Evolutionary conservation across 805 yeast species (phyloP).

Genomic region (Suhomyces xylopsoci): DNA sequence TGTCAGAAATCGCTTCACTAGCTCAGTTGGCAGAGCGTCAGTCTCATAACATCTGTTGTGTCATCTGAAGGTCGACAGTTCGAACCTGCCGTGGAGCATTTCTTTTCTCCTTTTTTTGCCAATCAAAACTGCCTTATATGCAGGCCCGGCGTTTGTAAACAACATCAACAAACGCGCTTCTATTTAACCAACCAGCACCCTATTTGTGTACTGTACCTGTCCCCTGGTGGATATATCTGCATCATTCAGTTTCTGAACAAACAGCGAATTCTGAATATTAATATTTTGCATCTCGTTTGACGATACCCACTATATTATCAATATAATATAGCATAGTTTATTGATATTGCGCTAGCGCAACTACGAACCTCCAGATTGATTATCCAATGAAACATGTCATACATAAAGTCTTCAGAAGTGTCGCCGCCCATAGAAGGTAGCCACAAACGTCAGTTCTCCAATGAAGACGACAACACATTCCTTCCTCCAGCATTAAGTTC

Average conservation of each 20-base stretch:
- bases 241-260: neutral
- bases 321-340: neutral
- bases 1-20: constrained; percentile 13
- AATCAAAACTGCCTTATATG: neutral
- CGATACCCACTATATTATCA: neutral
- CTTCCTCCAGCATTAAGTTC: constrained; percentile 60
- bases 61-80: constrained; percentile 39
- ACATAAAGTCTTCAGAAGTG: constrained; percentile 6
- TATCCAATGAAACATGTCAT: constrained; percentile 5
- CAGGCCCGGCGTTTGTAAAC: constrained; percentile 4
- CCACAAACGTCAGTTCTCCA: constrained; percentile 9
- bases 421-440: neutral
- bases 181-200: neutral
- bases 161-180: constrained; percentile 7
- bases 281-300: neutral
- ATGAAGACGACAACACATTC: constrained; percentile 49
- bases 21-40: constrained; percentile 22
- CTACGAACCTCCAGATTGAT: neutral
- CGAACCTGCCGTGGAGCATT: constrained; percentile 40
- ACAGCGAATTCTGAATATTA: neutral
- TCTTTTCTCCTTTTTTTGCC: constrained; percentile 7
- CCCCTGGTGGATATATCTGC: neutral
- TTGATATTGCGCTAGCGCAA: neutral
- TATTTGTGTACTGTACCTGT: neutral
- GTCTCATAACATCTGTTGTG: constrained; percentile 18